These are phyloP conservation scores for Psidium guajava DNA, from an alignment of 345 rosid genomes.

Conservation along the genomic window DNA sequence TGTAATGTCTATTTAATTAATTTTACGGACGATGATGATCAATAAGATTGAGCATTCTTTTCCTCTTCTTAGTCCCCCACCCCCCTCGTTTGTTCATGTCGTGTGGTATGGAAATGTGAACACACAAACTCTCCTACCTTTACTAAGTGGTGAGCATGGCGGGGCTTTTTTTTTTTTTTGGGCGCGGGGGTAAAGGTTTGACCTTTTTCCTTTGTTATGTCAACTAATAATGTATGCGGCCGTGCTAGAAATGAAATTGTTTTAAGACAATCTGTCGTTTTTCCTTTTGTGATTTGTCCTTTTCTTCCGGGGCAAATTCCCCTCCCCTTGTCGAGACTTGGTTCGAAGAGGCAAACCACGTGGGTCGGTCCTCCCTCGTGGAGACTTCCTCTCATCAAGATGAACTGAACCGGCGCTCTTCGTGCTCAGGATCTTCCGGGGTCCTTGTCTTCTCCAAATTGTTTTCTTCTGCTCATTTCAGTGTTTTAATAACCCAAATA, in stretches of 20 bases:
- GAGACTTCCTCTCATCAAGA: neutral
- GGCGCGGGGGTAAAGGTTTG: neutral
- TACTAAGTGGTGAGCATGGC: neutral
- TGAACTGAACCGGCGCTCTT: neutral
- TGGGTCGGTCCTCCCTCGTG: neutral
- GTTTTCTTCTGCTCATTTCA: neutral
- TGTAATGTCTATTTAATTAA: constrained; percentile 5
- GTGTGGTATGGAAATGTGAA: neutral
- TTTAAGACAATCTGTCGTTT: neutral
- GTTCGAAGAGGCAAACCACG: neutral
- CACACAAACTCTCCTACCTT: neutral
- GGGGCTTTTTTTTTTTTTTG: neutral
- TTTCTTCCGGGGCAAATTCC: neutral
- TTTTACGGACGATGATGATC: constrained; percentile 10
- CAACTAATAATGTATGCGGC: neutral
- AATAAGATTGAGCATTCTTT: constrained; percentile 2
- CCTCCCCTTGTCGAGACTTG: neutral
- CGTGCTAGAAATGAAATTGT: neutral
- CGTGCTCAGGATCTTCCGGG: neutral
- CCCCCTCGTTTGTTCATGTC: neutral
- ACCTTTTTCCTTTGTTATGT: neutral
- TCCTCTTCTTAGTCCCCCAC: neutral
- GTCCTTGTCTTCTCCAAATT: no score
- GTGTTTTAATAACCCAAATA: neutral
- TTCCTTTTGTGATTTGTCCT: neutral